Conservation (phyloP, 129 eudicot genomes). For the Rutidosis leptorrhynchoides region DNA sequence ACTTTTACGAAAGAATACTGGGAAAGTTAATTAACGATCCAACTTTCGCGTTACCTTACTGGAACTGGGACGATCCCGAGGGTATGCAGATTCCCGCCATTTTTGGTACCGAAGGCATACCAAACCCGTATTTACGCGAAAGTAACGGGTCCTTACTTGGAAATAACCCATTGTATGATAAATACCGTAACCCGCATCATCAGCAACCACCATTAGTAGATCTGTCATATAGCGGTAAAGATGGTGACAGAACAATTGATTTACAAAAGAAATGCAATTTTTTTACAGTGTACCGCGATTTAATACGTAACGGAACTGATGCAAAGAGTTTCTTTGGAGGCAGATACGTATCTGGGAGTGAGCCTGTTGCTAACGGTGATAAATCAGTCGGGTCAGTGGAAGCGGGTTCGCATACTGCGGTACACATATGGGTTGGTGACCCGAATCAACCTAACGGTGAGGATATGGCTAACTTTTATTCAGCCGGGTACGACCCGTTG, state of each 20-base stretch:
- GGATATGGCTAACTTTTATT: constrained; percentile 51
- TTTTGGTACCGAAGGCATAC: background rate
- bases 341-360: constrained; percentile 24
- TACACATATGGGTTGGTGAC: constrained; percentile 37
- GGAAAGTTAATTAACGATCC: constrained; percentile 48
- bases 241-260: background rate
- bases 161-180: constrained; percentile 22
- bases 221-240: background rate
- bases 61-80: constrained; percentile 50
- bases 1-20: constrained; percentile 43
- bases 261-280: constrained; percentile 20
- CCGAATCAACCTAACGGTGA: constrained; percentile 10
- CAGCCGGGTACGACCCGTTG: constrained; percentile 40
- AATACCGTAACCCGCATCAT: background rate
- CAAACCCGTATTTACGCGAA: too few relatives aligned
- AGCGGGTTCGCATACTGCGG: constrained; percentile 22
- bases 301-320: constrained; percentile 21
- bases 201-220: too few relatives aligned
- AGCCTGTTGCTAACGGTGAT: background rate
- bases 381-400: constrained; percentile 32
- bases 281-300: constrained; percentile 28
- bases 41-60: constrained; percentile 42
- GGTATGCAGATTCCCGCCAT: constrained; percentile 34
- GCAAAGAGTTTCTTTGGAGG: constrained; percentile 32
- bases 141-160: too few relatives aligned